A percentile compares a stretch with the other conserved stretches of the same genome.
Conservation (phyloP, 305 asterid species). For the Fraxinus platypoda region DNA sequence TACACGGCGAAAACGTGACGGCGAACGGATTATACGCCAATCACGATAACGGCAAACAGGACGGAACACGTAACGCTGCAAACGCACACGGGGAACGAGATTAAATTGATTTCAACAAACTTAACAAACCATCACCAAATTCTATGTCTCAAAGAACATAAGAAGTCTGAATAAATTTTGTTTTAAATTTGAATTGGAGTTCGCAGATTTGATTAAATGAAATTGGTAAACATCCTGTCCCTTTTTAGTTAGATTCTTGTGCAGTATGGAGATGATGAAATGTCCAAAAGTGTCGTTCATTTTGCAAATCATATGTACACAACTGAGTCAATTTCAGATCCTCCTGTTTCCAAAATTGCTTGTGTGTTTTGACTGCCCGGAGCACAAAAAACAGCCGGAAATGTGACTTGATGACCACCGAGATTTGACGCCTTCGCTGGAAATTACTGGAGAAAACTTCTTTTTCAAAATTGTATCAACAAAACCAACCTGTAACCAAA, state of each 20-base stretch:
- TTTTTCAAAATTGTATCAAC: slow-evolving; percentile 14
- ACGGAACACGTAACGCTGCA: slow-evolving; percentile 22
- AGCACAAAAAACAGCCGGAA: slow-evolving; percentile 33
- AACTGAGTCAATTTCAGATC: slow-evolving; percentile 39
- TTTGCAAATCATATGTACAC: slow-evolving; percentile 52
- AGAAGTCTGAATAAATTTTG: background rate
- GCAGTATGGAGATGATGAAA: slow-evolving; percentile 1
- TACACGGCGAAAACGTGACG: background rate
- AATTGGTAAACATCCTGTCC: background rate
- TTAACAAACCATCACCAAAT: slow-evolving; percentile 14
- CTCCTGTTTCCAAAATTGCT: slow-evolving; percentile 47
- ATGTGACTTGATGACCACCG: slow-evolving; percentile 18
- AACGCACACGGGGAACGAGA: slow-evolving; percentile 7
- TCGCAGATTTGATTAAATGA: slow-evolving; percentile 12
- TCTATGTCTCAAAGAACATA: slow-evolving; percentile 17
- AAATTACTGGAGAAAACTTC: slow-evolving; percentile 18
- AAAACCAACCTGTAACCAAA: slow-evolving; percentile 34
- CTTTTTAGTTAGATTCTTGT: slow-evolving; percentile 13
- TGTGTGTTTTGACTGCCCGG: slow-evolving; percentile 38
- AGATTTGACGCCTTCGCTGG: background rate
- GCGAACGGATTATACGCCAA: background rate
- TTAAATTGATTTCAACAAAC: slow-evolving; percentile 13
- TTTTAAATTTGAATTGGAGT: slow-evolving; percentile 25
- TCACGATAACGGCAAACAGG: background rate
- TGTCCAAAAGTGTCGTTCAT: slow-evolving; percentile 44